Evolutionary conservation across 2,329 filamentous ascomycete genomes (phyloP), one percentile per base, ranked within the genome.

Genomic region (Trichophyton verrucosum): DNA sequence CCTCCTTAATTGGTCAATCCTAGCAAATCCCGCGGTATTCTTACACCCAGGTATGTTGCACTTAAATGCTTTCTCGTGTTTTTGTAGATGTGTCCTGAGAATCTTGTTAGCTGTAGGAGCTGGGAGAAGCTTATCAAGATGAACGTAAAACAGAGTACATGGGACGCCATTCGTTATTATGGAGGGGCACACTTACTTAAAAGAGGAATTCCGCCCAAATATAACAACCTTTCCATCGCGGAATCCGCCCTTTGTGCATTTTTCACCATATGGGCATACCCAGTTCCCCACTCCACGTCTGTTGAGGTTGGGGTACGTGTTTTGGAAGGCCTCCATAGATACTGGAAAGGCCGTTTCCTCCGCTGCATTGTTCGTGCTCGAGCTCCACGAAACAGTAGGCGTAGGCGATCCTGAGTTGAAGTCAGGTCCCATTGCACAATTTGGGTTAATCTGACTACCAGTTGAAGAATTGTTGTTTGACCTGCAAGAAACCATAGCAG

Each of bases 131-230:
- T 44, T 24, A 24, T 15, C n/a, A 17, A 1, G 9, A 20, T n/a
- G 6, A 17, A 40, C 11, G 5, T 9, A 27, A 40, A 36, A 56
- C 0, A 9, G 8, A 40, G 15, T 8, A 22, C 20, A 30, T 11
- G 13, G 36, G n/a, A 57, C n/a, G 27, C 27, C 5, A 30, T 30
- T 30, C 6, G 27, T 30, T 30, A 30, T 30, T 30, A 30, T 30
- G 27, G 33, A 11, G 56, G 9, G 13, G 6, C 6, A 22, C 20
- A 36, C 57, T 59, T 11, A 59, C 57, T 38, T 59, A 20, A 59
- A 59, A 1, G 57, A 46, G 20, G 57, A 59, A 38, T 59, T 59
- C n/a, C 57, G 40, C 17, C 47, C 44, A 38, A 59, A 59, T 17
- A 49, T 7, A 11, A 47, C 30, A n/a, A 59, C 11, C 44, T 36